Evolutionary conservation across 2,329 filamentous ascomycete species (phyloP), one percentile per base, ranked within the genome.

Genomic region (Keithomyces neogunnii): DNA sequence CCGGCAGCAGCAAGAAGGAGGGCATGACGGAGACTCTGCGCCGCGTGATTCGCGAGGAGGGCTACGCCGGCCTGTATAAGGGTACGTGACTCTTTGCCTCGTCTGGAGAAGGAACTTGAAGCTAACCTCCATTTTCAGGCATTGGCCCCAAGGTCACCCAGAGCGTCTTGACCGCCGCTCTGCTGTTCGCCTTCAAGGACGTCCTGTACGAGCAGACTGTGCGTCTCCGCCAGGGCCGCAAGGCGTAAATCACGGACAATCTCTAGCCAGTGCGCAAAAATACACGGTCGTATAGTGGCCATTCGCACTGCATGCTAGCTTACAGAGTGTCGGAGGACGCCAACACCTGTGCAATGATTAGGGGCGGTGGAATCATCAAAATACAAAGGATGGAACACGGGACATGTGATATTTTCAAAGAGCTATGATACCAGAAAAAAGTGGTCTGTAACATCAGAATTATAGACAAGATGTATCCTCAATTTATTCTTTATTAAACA

Each of bases 101-200:
- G 13, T 13, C 29, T 11, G 32, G 26, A 19, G 30, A 32, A 31
- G 7, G 30, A n/a, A 32, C 7, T 29, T 13, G 46, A 55, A 39
- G 53, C 55, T 58, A 33, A 57, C 52, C 51, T 36, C 11, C 2
- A 29, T 44, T 11, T 46, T 28, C 45, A 96, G 91, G 92, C 50
- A 95, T 99, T 64, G 90, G 85, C 28, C 90, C 93, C 60, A 99
- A 99, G 78, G 86, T 99, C 59, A 91, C 90, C 26, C 93, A 99
- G 73, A 96, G 91, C 65, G 93, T 97, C 45, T 80, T 99, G 55
- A 99, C 93, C 4, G 93, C 93, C 5, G 93, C 93, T 3, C 90
- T 97, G 71, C 75, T 99, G 53, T 99, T 99, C 66, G 93, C 91
- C 2, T 96, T 99, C 75, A 99, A 99, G 77, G 93, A 99, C 66